Base-by-base conservation (phyloP, 176 grass and related monocot species). In the Oryza australiensis region DNA sequence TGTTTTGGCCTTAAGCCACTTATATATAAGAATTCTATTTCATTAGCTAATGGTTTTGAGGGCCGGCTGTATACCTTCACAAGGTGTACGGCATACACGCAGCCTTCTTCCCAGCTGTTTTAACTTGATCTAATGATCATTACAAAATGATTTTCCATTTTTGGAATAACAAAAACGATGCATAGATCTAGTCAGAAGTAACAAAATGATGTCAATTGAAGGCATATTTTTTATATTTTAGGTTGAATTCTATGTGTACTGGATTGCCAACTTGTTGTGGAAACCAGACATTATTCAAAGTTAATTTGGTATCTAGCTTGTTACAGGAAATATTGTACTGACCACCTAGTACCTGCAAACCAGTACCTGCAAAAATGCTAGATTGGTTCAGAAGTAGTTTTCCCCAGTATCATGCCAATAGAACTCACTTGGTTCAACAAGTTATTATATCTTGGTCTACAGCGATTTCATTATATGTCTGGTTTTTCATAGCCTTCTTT, bases 331-430 rank as follows among this genome's bases (percentile, higher is more conserved):
- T 13, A 67, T 80, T 80, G 13, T 41, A 42, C 3, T 3, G 2
- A 59, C 3, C 22, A 22, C 7, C 14, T 67, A 38, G 48, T 53
- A 6, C 48, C 9, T 1, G 68, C 3, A 4, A 4, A 12, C 3
- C 13, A 6, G 46, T 43, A 12, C 42, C 12, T 43, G 42, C 12
- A 8, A 78, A 65, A 26, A 34, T 66, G 38, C 37, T 33, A 64
- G 64, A 26, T 28, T 73, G 59, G 18, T 72, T 72, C 41, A 82
- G 7, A 78, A 32, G 59, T 88, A 82, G 35, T 51, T 79, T 38
- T 65, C 2, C 14, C 4, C 76, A 38, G 16, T 68, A 18, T 24
- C 57, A 66, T 73, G 24, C 74, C 53, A 72, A 74, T 27, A 63
- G 5, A 57, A 6, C 48, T 84, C 20, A 28, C 28, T 29, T 64